Base-by-base conservation (phyloP, 768 basidiomycete species). In the Tulasnella sp. region DNA sequence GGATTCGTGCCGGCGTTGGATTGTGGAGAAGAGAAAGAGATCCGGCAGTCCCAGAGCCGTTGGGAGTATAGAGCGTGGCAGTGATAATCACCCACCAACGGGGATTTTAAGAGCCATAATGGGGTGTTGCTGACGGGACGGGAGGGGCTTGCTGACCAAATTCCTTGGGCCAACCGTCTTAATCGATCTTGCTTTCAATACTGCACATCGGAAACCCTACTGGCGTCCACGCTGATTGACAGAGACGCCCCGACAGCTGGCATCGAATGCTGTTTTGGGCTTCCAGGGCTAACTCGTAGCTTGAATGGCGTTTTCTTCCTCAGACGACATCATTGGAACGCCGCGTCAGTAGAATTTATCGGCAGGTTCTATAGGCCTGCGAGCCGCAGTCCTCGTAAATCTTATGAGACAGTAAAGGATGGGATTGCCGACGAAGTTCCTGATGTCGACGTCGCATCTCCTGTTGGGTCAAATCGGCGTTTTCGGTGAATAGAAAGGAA, bases 1-100 rank as follows among this genome's bases (percentile, higher is more conserved):
- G 79, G 79, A 75, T 73, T 80, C 2, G 40, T 37, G 2, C 79
- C 79, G 28, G 69, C 79, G 41, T 72, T 73, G 42, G 72, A 73
- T 73, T 80, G 79, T 2, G 79, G 5, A 73, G 44, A 20, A 41
- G 72, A 14, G 79, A 74, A 44, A 80, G 79, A 20, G 79, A 74
- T 28, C 74, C 74, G 9, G 31, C 34, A 24, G 77, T 78, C 2
- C 77, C 77, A 46, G 58, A 60, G 42, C 77, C 60, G n/a, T 48
- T 31, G 34, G 60, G 60, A 41, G 72, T 80, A 40, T 75, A 80
- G 9, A 60, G 58, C 24, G 75, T 3, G 18, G 79, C 44, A 12
- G 79, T 80, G n/a, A 80, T 80, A 28, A 74, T n/a, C 37, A 80
- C 0, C 79, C 58, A 3, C 79, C 72, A 48, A 74, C 72, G 28